Base-by-base conservation (phyloP, 306 rosid species). In the Cicer arietinum region DNA sequence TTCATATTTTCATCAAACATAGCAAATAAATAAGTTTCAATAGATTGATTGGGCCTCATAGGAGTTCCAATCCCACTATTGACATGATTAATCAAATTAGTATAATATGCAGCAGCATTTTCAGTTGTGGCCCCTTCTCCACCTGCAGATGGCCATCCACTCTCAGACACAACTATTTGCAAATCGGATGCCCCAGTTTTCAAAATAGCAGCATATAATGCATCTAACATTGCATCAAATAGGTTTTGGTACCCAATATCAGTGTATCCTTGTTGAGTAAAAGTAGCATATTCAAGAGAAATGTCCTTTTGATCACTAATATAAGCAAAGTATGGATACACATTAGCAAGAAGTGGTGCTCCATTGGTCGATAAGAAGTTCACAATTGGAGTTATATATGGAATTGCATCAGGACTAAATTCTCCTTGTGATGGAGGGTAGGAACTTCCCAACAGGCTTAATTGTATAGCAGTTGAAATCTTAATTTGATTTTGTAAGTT, bases 71-170 rank as follows among this genome's bases (percentile, higher is more conserved):
- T 81, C 16, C 88, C 91, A 52, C 59, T 41, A n/a, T 42, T 76
- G 2, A 50, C 86, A 42, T 85, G 89, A 10, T 1, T 54, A 22
- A 92, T 87, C 85, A 92, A 64, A 48, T 88, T 90, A 7, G 6
- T 17, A 11, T 86, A 72, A 47, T 85, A 92, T 2, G 77, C 77
- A 1, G 46, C 57, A 12, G 93, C 96, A 75, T 86, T 90, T 0
- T 79, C 68, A 1, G 7, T 0, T 7, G 81, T 46, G 0, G 93
- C 88, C 0, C 69, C 81, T 8, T 2, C 8, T 44, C 84, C 77
- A 20, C 92, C 92, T 5, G 8, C 50, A 0, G 90, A 88, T 1
- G 94, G 94, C 97, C 94, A 91, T 8, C 97, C 91, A 5, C 80
- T 91, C 83, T 91, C 92, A 0, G 90, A 81, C 48, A 88, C 84